Base-by-base conservation (phyloP, 495 filamentous ascomycete genomes). In the Mycothermus thermophilus region DNA sequence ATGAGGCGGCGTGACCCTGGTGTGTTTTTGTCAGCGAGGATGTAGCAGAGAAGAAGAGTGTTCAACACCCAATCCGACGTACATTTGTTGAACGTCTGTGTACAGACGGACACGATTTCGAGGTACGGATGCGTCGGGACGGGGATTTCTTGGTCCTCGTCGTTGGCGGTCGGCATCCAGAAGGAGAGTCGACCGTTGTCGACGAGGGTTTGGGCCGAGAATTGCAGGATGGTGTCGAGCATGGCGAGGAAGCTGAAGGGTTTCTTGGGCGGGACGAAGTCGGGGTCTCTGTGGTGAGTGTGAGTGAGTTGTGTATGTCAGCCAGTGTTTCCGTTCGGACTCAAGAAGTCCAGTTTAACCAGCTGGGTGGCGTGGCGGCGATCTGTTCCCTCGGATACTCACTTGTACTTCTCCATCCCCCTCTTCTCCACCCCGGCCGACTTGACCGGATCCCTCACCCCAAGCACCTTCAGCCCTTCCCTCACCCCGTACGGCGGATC, bases 401-500 rank as follows among this genome's bases (percentile, higher is more conserved):
- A 83, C 77, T 70, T 63, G 59, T 92, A 77, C 46, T 74, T 71
- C 41, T 69, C 62, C 35, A 71, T 71, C 0, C 84, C 84, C 60
- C 85, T 71, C 32, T 78, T 69, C 16, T 79, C 62, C 3, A 81
- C 67, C 37, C 71, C 71, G 0, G 64, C 58, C 23, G 65, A 63
- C 34, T 74, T 82, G 37, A 62, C 64, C 0, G 67, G 64, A 49
- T 86, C 75, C 43, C 75, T 72, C 17, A 66, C 72, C 2, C 90
- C 90, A 11, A 99, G 60, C 3, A 96, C 86, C 48, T 78, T 79
- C 33, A 95, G 58, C 0, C 90, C 90, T 47, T 99, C 90, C 8
- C 90, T 72, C 11, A 99, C 83, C n/a, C 90, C 90, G 50, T 99
- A 99, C 0, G 90, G 90, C 11, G 90, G 90, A 56, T 99, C 90